Percentiles rank a stretch among this genome's conserved stretches.
Evolutionary conservation across 768 basidiomycete genomes (phyloP).

Genomic region (Tylopilus rubrobrunneus): DNA sequence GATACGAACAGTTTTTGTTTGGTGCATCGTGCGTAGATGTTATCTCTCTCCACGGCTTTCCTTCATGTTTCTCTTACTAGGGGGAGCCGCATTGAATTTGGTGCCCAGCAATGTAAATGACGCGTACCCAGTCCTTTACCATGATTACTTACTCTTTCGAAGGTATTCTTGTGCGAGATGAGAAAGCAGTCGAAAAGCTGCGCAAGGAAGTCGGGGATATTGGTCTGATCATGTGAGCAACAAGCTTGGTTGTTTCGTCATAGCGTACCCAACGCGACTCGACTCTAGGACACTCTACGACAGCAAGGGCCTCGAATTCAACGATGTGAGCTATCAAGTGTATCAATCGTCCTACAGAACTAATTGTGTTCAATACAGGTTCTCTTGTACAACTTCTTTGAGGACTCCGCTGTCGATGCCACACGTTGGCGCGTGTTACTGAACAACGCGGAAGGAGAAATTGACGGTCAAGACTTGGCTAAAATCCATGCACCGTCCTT

Average conservation of each 20-base stretch:
- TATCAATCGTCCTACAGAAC: not conserved
- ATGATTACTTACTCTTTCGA: not conserved
- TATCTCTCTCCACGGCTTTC: not conserved
- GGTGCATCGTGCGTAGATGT: slow-evolving; percentile 37
- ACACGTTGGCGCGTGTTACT: slow-evolving; percentile 61
- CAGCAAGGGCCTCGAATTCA: slow-evolving; percentile 30
- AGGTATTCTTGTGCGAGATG: slow-evolving; percentile 72
- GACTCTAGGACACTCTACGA: slow-evolving; percentile 29
- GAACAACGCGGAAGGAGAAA: slow-evolving; percentile 34
- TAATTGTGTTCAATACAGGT: slow-evolving; percentile 40
- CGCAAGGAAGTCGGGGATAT: slow-evolving; percentile 52
- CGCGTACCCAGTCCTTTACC: not conserved
- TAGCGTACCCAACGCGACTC: not conserved
- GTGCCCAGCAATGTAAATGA: slow-evolving; percentile 60
- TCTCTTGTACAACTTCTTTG: slow-evolving; percentile 71
- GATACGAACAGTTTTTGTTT: slow-evolving; percentile 57
- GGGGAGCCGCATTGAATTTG: slow-evolving; percentile 51
- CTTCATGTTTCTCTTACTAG: slow-evolving; percentile 27
- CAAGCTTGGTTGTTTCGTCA: not conserved
- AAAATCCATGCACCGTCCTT: slow-evolving; percentile 41
- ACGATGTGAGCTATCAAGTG: slow-evolving; percentile 9
- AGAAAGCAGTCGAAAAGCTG: slow-evolving; percentile 46
- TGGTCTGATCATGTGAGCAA: slow-evolving; percentile 52
- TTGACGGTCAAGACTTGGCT: slow-evolving; percentile 9
- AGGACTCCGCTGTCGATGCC: slow-evolving; percentile 49